Conservation (phyloP, 2,329 filamentous ascomycete species). For the Bipolaris bicolor region DNA sequence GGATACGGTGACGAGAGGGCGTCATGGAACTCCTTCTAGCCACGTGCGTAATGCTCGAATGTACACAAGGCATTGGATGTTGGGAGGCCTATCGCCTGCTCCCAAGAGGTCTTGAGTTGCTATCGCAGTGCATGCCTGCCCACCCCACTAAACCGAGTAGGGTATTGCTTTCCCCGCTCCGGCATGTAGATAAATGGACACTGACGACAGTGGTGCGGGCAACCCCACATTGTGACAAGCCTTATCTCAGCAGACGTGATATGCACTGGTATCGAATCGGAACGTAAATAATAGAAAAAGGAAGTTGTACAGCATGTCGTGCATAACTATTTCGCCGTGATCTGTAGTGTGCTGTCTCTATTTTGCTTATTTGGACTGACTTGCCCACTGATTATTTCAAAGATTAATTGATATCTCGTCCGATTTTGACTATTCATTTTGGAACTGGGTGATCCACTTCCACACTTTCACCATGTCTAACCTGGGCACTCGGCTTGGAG, state of each 20-base stretch:
- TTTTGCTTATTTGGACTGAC: neutral
- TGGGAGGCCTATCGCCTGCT: neutral
- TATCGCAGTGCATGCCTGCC: slow-evolving; percentile 10
- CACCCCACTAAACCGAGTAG: slow-evolving; percentile 25
- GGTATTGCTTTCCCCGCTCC: slow-evolving; percentile 29
- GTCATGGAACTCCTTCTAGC: neutral
- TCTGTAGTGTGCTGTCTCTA: neutral
- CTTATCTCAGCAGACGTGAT: slow-evolving; percentile 20
- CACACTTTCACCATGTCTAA: slow-evolving; percentile 11
- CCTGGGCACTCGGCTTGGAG: slow-evolving; percentile 15
- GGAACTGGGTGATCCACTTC: neutral
- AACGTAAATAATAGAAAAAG: slow-evolving; percentile 4
- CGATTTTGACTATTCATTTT: neutral
- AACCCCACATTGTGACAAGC: slow-evolving; percentile 24
- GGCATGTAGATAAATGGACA: slow-evolving; percentile 12
- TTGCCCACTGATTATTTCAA: neutral
- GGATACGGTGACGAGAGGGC: neutral
- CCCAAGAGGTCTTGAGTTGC: slow-evolving; percentile 9
- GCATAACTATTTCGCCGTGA: slow-evolving; percentile 4
- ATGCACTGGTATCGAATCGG: neutral
- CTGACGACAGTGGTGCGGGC: slow-evolving; percentile 18
- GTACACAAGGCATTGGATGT: neutral
- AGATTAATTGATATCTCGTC: neutral
- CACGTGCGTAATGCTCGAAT: neutral
- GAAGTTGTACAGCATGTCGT: slow-evolving; percentile 14